Evolutionary conservation across 2,329 filamentous ascomycete genomes (phyloP), one percentile per base, ranked within the genome.

Genomic region (Sporothrix luriei): DNA sequence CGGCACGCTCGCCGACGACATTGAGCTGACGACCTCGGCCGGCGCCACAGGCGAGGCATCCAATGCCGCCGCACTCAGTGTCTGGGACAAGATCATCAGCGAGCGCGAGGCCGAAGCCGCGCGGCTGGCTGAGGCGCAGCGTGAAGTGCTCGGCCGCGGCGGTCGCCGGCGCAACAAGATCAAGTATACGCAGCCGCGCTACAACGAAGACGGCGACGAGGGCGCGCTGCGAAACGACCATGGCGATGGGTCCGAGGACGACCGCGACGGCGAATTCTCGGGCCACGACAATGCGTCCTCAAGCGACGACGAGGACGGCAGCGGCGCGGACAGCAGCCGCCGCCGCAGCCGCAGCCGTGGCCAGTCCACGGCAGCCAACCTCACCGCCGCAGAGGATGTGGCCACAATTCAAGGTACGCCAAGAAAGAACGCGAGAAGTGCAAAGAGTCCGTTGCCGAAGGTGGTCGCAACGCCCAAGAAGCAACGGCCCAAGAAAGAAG

Each of bases 61-160:
- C 49, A 70, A 69, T 13, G 68, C n/a, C 1, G 83, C 89, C 75
- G 48, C 43, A 7, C 84, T 87, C 16, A 89, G 88, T 48, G 87
- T 96, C 0, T 99, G 96, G 96, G 93, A 97, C 68, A 90, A 90
- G 74, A 97, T 99, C 71, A 83, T 99, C 48, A 88, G 89, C 68
- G 87, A 96, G 76, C 89, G 95, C 72, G 92, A 97, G 78, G 88
- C 87, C 54, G 88, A 90, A 68, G 94, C 93, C 2, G 85, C 87
- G n/a, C 87, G 88, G 69, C 89, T 93, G 75, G 88, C 89, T 9
- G 88, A 88, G 46, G 84, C 82, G 19, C 88, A 89, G 70, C 84
- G 88, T 64, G 88, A 96, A 77, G 87, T 87, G n/a, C 87, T 97
- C 62, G 95, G 95, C 13, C 88, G 95, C 71, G 95, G 95, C 51